Conservation (phyloP, 208 protist genomes). For the Acanthamoeba quina region DNA sequence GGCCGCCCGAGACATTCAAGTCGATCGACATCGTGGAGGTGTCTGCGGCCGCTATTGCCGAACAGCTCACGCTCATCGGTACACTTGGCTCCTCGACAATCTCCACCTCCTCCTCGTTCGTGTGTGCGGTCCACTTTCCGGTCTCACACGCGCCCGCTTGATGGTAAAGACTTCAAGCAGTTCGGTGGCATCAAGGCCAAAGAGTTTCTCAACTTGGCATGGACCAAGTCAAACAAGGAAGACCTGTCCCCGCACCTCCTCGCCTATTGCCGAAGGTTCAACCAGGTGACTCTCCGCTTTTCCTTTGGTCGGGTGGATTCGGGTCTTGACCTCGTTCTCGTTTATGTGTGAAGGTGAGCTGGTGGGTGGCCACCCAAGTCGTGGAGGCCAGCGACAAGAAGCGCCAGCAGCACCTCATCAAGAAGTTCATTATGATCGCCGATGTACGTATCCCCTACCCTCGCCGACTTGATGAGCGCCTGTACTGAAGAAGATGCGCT, state of each 20-base stretch:
- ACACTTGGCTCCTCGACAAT: too few relatives aligned
- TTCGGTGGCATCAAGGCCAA: conserved; percentile 45
- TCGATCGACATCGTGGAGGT: conserved; percentile 33
- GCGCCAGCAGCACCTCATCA: conserved; percentile 33
- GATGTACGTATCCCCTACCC: neutral
- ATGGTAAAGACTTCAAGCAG: conserved; percentile 23
- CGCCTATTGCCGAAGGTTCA: conserved; percentile 51
- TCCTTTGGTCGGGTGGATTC: neutral
- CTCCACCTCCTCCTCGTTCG: too few relatives aligned
- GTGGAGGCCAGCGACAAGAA: neutral
- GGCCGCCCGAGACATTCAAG: neutral
- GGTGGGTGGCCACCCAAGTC: conserved; percentile 75
- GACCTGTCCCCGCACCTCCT: conserved; percentile 42
- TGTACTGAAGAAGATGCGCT: too few relatives aligned
- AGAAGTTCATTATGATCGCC: conserved; percentile 70
- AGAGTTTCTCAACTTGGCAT: conserved; percentile 51
- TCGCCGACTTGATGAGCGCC: neutral
- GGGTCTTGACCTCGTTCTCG: neutral
- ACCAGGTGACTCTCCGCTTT: neutral
- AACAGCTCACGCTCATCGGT: conserved; percentile 50
- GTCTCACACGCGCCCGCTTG: neutral
- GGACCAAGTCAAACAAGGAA: conserved; percentile 67
- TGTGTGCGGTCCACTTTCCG: neutral
- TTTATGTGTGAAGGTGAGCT: conserved; percentile 28
- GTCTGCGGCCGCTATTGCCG: conserved; percentile 27